phyloP scores from a whole-genome alignment of 257 asterid species.

The Euphrasia confusa region DNA sequence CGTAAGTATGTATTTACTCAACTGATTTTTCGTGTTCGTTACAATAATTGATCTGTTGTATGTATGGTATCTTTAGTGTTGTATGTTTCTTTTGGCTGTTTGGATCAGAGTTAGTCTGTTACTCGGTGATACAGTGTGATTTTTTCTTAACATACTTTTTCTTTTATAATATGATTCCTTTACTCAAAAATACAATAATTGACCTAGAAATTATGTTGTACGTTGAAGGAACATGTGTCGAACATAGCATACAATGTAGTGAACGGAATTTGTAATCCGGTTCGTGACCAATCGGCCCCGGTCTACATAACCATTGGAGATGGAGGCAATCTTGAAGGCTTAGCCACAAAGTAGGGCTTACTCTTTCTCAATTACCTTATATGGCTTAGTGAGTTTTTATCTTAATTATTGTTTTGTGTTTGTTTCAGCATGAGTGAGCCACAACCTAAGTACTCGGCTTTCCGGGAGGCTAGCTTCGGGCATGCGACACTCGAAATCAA shows the following conservation, averaged over 20 bases:
- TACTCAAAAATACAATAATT: too few relatives aligned
- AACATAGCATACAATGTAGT: conserved; percentile 56
- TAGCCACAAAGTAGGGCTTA: conserved; percentile 46
- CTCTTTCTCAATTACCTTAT: neutral
- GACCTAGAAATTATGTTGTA: neutral
- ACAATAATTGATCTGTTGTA: too few relatives aligned
- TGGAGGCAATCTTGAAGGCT: conserved; percentile 65
- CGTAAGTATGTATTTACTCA: neutral
- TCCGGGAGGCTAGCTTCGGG: conserved; percentile 50
- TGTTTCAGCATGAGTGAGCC: conserved; percentile 48
- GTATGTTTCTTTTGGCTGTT: too few relatives aligned
- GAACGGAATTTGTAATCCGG: conserved; percentile 53
- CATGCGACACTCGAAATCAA: conserved; percentile 45
- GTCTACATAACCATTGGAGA: conserved; percentile 62
- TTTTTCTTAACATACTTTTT: too few relatives aligned
- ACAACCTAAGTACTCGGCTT: conserved; percentile 49
- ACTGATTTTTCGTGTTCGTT: too few relatives aligned
- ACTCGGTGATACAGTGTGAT: too few relatives aligned
- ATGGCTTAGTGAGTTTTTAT: neutral
- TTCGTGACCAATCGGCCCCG: conserved; percentile 49
- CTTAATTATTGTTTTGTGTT: too few relatives aligned
- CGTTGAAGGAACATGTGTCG: conserved; percentile 51
- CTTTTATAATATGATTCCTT: too few relatives aligned
- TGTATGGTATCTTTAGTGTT: too few relatives aligned
- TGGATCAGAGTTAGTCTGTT: too few relatives aligned